Evolutionary conservation across 2,329 filamentous ascomycete species (phyloP).

Genomic region (Biscogniauxia sp.): DNA sequence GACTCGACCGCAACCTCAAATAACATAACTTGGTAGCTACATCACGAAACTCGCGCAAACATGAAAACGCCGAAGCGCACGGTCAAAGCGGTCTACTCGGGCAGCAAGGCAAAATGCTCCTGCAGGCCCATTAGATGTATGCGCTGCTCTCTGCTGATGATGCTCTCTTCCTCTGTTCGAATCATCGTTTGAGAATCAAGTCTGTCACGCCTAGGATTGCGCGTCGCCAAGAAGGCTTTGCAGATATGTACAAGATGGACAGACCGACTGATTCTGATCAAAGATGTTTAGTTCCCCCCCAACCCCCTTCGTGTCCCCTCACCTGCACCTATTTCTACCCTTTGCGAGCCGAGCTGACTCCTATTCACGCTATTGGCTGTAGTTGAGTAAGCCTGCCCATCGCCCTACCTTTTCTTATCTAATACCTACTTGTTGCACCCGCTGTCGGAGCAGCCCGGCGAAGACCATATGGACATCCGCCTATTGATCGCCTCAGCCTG

Average conservation of each 20-base stretch:
- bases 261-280: slow-evolving; percentile 14
- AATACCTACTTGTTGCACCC: background rate
- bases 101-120: background rate
- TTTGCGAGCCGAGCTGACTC: background rate
- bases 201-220: slow-evolving; percentile 33
- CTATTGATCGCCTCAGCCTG: background rate
- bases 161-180: slow-evolving; percentile 20
- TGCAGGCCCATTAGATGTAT: background rate
- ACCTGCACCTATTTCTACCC: background rate
- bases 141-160: background rate
- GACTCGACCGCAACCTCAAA: background rate
- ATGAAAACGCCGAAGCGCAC: background rate
- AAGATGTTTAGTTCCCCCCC: background rate
- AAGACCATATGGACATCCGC: background rate
- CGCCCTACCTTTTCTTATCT: background rate
- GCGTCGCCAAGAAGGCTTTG: slow-evolving; percentile 32
- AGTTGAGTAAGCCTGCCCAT: background rate
- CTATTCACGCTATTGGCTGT: background rate
- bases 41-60: background rate
- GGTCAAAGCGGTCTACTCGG: slow-evolving; percentile 2
- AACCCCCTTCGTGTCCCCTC: background rate
- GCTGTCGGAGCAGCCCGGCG: background rate
- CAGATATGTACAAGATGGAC: slow-evolving; percentile 17
- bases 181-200: slow-evolving; percentile 23
- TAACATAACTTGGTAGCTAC: background rate